Base-by-base conservation (phyloP, 306 rosid species). In the Rosa persica region DNA sequence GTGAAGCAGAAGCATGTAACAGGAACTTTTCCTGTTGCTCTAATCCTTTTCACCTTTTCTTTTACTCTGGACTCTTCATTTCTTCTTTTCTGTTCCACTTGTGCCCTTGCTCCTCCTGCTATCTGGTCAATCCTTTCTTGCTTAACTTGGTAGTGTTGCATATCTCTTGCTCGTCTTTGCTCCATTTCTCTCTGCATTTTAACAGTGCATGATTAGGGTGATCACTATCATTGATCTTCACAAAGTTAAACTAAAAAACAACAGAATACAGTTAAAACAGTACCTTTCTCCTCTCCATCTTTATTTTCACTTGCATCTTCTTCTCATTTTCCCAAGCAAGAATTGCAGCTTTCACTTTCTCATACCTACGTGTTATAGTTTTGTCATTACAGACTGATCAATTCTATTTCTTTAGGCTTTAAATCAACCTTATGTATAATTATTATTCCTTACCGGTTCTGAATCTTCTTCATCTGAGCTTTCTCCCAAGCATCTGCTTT, bases 1-100 rank as follows among this genome's bases (percentile, higher is more conserved):
- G 72, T 80, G 93, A 90, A 86, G 85, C 93, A 90, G 80, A 85
- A 88, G 78, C 86, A 91, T 80, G 80, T 84, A 44, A 75, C 72
- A 13, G 89, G 89, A 73, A 78, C 85, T 52, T 74, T 76, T 57
- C 88, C 89, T 11, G 85, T 81, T 70, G 87, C 76, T 64, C 78
- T 39, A 58, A 82, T 85, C 80, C 64, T 85, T 71, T 82, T 81
- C 6, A 73, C 87, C 81, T 80, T 86, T 49, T 85, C 83, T 84
- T 77, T 88, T n/a, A 76, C 92, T 64, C 76, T 75, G 9, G 49
- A 73, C 76, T 86, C 91, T 82, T 85, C 81, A 22, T 82, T 83
- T 80, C 78, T 86, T 76, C 88, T 86, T 65, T 83, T 87, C 77
- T 85, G 84, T 86, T 90, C 92, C 44, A 76, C 73, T 76, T 88